Conservation (phyloP, 306 rosid genomes). For the Neltuma alba region DNA sequence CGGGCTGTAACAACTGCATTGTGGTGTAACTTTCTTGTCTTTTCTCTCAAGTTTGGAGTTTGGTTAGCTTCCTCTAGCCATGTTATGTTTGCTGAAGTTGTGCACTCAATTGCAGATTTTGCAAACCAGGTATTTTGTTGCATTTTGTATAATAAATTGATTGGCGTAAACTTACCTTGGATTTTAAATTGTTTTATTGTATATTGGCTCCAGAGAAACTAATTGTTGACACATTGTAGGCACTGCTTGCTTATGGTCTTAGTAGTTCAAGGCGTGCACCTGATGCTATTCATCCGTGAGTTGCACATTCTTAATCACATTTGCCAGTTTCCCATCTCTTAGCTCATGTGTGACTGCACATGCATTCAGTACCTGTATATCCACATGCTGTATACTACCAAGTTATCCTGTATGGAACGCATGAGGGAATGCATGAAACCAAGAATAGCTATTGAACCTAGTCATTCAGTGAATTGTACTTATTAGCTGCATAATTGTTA, state of each 20-base stretch:
- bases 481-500: slow-evolving; percentile 19
- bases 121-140: slow-evolving; percentile 78
- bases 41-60: slow-evolving; percentile 95
- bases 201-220: slow-evolving; percentile 41
- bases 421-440: slow-evolving; percentile 23
- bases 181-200: slow-evolving; percentile 21
- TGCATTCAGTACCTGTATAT: neutral
- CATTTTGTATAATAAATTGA: neutral
- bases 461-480: slow-evolving; percentile 9
- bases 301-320: slow-evolving; percentile 10
- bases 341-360: neutral
- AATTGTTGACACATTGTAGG: slow-evolving; percentile 68
- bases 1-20: slow-evolving; percentile 92
- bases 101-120: slow-evolving; percentile 90
- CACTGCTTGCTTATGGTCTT: slow-evolving; percentile 94
- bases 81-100: slow-evolving; percentile 92
- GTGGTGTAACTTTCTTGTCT: slow-evolving; percentile 98
- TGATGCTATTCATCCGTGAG: slow-evolving; percentile 98
- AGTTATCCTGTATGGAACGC: slow-evolving; percentile 4
- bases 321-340: slow-evolving; percentile 4
- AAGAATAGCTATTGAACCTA: slow-evolving; percentile 20
- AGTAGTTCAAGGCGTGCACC: slow-evolving; percentile 99
- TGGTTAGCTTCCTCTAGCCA: slow-evolving; percentile 87
- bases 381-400: slow-evolving; percentile 20
- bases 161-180: slow-evolving; percentile 1